phyloP scores from a whole-genome alignment of 2,329 filamentous ascomycete genomes.

The Aspergillus sp. region DNA sequence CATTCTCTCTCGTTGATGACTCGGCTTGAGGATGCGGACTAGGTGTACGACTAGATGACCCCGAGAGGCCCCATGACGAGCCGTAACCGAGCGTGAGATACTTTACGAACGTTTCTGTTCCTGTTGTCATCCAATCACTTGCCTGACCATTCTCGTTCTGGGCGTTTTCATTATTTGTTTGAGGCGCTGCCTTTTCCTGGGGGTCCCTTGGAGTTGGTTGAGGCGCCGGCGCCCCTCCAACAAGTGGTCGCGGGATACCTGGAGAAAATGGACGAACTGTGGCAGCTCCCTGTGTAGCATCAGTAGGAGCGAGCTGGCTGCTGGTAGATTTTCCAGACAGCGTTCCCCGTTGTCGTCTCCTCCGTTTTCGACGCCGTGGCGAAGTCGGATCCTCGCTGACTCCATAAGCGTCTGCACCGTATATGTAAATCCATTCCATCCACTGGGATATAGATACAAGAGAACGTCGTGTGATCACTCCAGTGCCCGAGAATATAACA shows the following conservation, averaged over 20 bases:
- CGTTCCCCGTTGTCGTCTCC: constrained; percentile 31
- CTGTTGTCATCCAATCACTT: constrained; percentile 33
- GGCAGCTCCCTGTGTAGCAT: constrained; percentile 13
- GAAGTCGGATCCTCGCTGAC: constrained; percentile 76
- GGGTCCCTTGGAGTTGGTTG: constrained; percentile 18
- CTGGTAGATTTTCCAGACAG: constrained; percentile 14
- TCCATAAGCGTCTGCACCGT: constrained; percentile 82
- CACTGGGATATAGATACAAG: constrained; percentile 74
- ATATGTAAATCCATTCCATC: constrained; percentile 84
- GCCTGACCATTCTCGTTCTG: constrained; percentile 20
- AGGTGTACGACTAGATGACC: constrained; percentile 23
- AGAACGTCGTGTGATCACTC: constrained; percentile 69
- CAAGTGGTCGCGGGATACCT: constrained; percentile 47
- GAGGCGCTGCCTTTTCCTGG: constrained; percentile 12
- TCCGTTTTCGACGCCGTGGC: constrained; percentile 51
- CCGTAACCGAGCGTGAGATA: constrained; percentile 53
- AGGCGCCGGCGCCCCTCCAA: constrained; percentile 26
- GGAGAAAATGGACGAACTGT: constrained; percentile 32
- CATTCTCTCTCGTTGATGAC: constrained; percentile 24
- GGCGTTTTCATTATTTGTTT: constrained; percentile 17
- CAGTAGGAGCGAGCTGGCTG: constrained; percentile 2
- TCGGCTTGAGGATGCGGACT: constrained; percentile 27
- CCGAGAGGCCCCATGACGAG: constrained; percentile 46
- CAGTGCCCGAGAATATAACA: constrained; percentile 79
- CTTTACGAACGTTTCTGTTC: constrained; percentile 49